phyloP scores from a whole-genome alignment of 768 basidiomycete species.

The Rhodocollybia butyracea region DNA sequence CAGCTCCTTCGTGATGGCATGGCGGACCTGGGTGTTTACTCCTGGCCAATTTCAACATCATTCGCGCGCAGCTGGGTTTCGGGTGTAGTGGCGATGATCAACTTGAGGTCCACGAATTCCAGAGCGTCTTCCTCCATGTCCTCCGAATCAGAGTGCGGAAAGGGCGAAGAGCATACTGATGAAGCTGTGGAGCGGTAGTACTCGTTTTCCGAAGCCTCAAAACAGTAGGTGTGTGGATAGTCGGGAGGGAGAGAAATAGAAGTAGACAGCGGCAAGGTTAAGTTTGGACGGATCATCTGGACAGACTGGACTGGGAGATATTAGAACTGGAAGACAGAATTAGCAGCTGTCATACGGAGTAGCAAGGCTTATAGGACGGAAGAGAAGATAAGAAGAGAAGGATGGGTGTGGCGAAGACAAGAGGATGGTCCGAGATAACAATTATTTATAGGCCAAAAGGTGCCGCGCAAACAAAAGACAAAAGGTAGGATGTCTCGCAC shows the following conservation, averaged over 20 bases:
- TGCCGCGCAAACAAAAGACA: background rate
- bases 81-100: slow-evolving; percentile 33
- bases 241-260: slow-evolving; percentile 8
- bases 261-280: slow-evolving; percentile 8
- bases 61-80: slow-evolving; percentile 36
- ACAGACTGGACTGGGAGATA: background rate
- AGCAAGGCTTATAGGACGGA: background rate
- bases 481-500: background rate
- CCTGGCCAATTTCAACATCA: slow-evolving; percentile 35
- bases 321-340: too few relatives aligned
- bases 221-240: slow-evolving; percentile 2
- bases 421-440: background rate
- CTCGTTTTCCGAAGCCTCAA: slow-evolving; percentile 9
- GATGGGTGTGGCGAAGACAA: background rate
- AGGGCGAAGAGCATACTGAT: slow-evolving; percentile 16
- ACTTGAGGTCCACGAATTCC: slow-evolving; percentile 20
- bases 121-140: slow-evolving; percentile 16
- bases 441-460: background rate
- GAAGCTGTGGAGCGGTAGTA: slow-evolving; percentile 3
- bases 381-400: background rate
- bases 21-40: slow-evolving; percentile 31
- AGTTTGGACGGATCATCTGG: background rate
- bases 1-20: slow-evolving; percentile 37
- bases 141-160: slow-evolving; percentile 19
- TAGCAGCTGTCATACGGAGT: too few relatives aligned